Evolutionary conservation across 2,329 filamentous ascomycete species (phyloP).

Genomic region (Alternaria consortialis): DNA sequence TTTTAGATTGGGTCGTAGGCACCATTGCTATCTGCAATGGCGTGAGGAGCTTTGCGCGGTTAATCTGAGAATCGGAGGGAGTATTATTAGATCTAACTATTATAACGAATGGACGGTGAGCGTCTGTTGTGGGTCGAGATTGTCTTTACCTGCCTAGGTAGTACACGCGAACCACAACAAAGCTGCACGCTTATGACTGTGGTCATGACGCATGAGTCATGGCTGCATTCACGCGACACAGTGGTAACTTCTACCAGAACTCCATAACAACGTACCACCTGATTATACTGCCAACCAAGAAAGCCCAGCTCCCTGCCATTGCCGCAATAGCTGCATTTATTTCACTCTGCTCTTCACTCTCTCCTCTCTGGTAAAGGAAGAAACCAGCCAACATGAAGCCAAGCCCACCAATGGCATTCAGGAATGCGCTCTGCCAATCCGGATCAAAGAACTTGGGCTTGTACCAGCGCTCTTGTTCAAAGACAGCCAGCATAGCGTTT

Average conservation of each 20-base stretch:
- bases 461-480: conserved; percentile 40
- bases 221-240: not conserved
- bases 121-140: not conserved
- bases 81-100: not conserved
- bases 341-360: not conserved
- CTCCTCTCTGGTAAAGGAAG: conserved; percentile 27
- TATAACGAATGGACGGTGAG: not conserved
- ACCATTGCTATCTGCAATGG: not conserved
- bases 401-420: conserved; percentile 38
- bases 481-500: conserved; percentile 37
- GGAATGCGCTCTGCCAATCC: conserved; percentile 39
- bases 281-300: conserved; percentile 36
- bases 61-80: not conserved
- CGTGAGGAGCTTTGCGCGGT: not conserved
- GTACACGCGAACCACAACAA: not conserved
- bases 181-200: not conserved
- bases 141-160: not conserved
- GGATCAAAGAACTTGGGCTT: conserved; percentile 32
- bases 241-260: conserved; percentile 8
- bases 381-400: conserved; percentile 42
- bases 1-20: too few species aligned
- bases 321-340: conserved; percentile 27
- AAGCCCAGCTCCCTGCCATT: conserved; percentile 38
- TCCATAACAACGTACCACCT: conserved; percentile 35
- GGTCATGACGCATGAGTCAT: not conserved